Base-by-base conservation (phyloP, 371 early-diverging fungal species). In the Choanephora cucurbitarum region DNA sequence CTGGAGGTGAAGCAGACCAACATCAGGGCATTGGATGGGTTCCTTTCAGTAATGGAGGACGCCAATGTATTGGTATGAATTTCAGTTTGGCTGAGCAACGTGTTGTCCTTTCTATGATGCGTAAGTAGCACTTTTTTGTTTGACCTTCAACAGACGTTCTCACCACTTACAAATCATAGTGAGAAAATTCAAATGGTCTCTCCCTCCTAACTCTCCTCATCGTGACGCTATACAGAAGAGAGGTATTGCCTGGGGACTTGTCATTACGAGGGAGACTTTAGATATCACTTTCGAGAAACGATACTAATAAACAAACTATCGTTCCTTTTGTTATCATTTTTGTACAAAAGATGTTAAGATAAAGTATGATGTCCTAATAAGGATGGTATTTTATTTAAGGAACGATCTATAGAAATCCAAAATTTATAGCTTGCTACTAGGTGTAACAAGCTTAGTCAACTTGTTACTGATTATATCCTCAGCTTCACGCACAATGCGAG, bases 401-500 rank as follows among this genome's bases (percentile, higher is more conserved):
- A n/a, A n/a, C n/a, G n/a, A n/a, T n/a, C n/a, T n/a, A n/a, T n/a
- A n/a, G n/a, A n/a, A 18, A 18, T 7, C 18, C 6, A 37, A n/a
- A n/a, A 13, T 44, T 52, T 65, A 65, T 19, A 65, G 52, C 44
- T 65, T 65, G 28, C 60, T 65, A 18, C 47, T 42, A 19, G 65
- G 50, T 1, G 49, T 49, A 40, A 55, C 34, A 24, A 56, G 40
- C 13, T 54, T 60, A 42, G 19, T 33, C 28, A 78, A 41, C 17
- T 64, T 61, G 11, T 73, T 44, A 18, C 50, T 52, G 15, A 84
- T 74, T 10, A 75, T 75, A 11, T 61, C 56, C 52, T 86, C 83
- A 13, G 85, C 83, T 61, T 84, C 85, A 43, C 55, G 42, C 24
- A 73, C 80, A 58, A 88, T 90, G 46, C 85, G 71, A 39, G 61